Conservation (phyloP, 2,329 filamentous ascomycete species). For the Nemania abortiva region DNA sequence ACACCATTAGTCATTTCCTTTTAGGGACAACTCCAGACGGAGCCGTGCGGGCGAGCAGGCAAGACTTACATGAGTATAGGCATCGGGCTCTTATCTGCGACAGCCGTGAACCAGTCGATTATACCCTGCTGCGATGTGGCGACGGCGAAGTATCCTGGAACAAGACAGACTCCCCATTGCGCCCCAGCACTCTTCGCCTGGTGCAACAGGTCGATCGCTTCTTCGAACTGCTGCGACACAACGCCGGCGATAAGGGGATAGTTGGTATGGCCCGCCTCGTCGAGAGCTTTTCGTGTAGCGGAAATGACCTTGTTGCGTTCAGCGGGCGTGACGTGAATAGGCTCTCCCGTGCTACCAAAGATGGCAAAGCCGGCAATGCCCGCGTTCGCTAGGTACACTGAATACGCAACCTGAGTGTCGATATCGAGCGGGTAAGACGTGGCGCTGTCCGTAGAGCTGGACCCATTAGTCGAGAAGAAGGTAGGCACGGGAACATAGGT, state of each 20-base stretch:
- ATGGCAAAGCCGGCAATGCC: constrained; percentile 72
- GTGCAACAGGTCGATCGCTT: constrained; percentile 61
- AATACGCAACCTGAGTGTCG: constrained; percentile 68
- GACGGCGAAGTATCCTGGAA: constrained; percentile 73
- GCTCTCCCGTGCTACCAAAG: constrained; percentile 73
- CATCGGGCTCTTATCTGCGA: constrained; percentile 71
- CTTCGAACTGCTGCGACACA: constrained; percentile 43
- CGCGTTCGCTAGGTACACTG: constrained; percentile 68
- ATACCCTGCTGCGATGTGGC: constrained; percentile 70
- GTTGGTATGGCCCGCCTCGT: constrained; percentile 66
- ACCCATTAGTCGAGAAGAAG: constrained; percentile 65
- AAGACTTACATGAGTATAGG: constrained; percentile 69
- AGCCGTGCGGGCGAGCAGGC: background rate
- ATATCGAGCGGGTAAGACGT: constrained; percentile 67
- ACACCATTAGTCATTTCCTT: constrained; percentile 11
- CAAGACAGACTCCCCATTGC: constrained; percentile 72
- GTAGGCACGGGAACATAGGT: constrained; percentile 73
- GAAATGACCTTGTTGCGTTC: constrained; percentile 68
- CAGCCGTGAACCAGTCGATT: constrained; percentile 69
- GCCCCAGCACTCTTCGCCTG: constrained; percentile 67
- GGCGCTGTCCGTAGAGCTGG: constrained; percentile 51
- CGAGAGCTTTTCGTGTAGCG: constrained; percentile 67
- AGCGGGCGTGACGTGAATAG: constrained; percentile 69
- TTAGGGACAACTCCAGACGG: background rate
- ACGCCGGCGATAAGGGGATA: constrained; percentile 67